Evolutionary conservation across 2,329 filamentous ascomycete species (phyloP).

Genomic region (Neonectria punicea): DNA sequence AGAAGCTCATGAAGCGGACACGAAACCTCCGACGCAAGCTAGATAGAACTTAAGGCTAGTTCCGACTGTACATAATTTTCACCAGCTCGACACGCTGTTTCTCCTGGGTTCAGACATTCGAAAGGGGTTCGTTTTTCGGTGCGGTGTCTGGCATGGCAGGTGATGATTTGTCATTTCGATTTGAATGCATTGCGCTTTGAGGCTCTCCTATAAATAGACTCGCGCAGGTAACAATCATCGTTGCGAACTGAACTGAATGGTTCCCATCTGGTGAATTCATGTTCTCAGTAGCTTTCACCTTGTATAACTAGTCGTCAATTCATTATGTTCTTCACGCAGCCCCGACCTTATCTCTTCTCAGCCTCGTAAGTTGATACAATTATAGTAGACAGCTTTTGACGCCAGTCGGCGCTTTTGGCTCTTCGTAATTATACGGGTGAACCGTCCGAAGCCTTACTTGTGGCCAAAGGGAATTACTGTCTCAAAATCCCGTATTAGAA

Average conservation of each 20-base stretch:
- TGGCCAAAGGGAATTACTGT: no score
- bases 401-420: background rate
- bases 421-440: background rate
- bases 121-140: constrained; percentile 36
- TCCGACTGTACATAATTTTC: constrained; percentile 42
- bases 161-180: constrained; percentile 40
- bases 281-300: constrained; percentile 27
- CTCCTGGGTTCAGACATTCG: constrained; percentile 39
- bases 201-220: constrained; percentile 48
- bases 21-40: constrained; percentile 88
- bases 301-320: constrained; percentile 44
- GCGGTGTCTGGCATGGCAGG: constrained; percentile 47
- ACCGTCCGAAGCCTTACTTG: background rate
- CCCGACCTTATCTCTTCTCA: background rate
- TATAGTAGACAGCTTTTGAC: background rate
- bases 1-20: constrained; percentile 97
- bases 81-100: constrained; percentile 35
- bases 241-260: constrained; percentile 39
- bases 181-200: constrained; percentile 44
- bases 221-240: constrained; percentile 47
- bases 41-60: constrained; percentile 65
- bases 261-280: constrained; percentile 32
- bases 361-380: background rate
- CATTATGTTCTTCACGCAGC: constrained; percentile 20
- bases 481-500: background rate